Percentiles rank a stretch among this genome's conserved stretches.
These are phyloP conservation scores for Cladosporium colombiae DNA, from an alignment of 2,329 filamentous ascomycete genomes.

Conservation along the genomic window DNA sequence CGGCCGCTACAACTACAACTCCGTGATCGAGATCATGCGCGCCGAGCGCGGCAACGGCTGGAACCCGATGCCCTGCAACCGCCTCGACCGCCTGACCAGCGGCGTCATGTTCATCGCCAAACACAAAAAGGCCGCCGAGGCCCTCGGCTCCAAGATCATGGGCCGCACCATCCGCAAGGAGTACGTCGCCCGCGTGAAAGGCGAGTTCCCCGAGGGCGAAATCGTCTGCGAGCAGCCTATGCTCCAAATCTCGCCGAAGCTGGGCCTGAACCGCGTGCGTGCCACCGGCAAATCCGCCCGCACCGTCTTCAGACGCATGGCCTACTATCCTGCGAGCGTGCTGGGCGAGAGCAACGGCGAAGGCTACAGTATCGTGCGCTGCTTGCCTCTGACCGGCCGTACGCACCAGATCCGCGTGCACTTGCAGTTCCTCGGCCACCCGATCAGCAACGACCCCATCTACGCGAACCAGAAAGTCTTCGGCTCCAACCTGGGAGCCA, in stretches of 20 bases:
- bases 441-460: slow-evolving; percentile 96
- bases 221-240: slow-evolving; percentile 93
- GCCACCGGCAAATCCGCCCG: slow-evolving; percentile 87
- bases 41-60: slow-evolving; percentile 64
- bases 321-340: slow-evolving; percentile 74
- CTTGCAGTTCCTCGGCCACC: slow-evolving; percentile 89
- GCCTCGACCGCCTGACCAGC: slow-evolving; percentile 90
- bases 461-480: slow-evolving; percentile 95
- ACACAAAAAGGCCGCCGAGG: slow-evolving; percentile 74
- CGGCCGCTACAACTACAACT: slow-evolving; percentile 94
- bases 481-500: slow-evolving; percentile 72
- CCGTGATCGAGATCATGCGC: slow-evolving; percentile 88
- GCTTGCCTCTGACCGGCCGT: slow-evolving; percentile 86
- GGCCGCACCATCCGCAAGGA: slow-evolving; percentile 87
- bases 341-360: slow-evolving; percentile 38
- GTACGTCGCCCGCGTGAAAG: slow-evolving; percentile 88
- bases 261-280: slow-evolving; percentile 90
- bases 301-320: slow-evolving; percentile 87
- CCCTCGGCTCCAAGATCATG: slow-evolving; percentile 73
- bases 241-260: slow-evolving; percentile 88
- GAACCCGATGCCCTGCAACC: slow-evolving; percentile 75
- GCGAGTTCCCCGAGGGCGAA: slow-evolving; percentile 87
- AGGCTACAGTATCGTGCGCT: slow-evolving; percentile 93
- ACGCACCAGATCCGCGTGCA: slow-evolving; percentile 96
- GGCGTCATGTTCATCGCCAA: slow-evolving; percentile 99